Evolutionary conservation across 139 green algal genomes (phyloP).

Genomic region (Diplosphaera chodatii): DNA sequence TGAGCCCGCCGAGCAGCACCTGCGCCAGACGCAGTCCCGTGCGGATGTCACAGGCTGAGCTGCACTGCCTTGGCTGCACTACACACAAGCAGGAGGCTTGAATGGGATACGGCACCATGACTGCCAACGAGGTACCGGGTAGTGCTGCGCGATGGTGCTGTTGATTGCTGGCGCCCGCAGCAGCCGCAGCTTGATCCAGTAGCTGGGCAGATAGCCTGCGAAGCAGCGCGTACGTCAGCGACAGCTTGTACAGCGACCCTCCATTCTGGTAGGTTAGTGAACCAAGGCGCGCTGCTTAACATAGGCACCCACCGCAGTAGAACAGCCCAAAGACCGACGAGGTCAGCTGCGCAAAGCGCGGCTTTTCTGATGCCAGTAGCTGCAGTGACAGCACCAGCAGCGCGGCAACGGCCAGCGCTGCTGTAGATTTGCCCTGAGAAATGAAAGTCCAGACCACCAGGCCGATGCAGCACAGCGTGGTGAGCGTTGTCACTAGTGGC

Average conservation of each 20-base stretch:
- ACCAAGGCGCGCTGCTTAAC: no score
- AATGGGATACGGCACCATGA: no score
- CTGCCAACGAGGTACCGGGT: no score
- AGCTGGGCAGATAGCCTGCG: conserved; percentile 85
- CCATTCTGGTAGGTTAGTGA: no score
- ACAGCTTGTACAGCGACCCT: no score
- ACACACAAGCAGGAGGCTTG: conserved; percentile 2
- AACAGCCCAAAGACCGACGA: conserved; percentile 84
- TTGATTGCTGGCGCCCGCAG: conserved; percentile 42
- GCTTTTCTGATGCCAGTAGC: conserved; percentile 54
- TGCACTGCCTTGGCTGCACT: neutral
- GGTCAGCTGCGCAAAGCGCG: conserved; percentile 75
- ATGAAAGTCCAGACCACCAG: conserved; percentile 41
- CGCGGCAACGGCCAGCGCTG: conserved; percentile 51
- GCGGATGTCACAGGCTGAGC: neutral
- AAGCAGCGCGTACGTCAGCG: no score
- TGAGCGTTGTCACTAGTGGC: conserved; percentile 46
- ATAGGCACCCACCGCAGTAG: conserved; percentile 87
- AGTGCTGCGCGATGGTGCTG: conserved; percentile 22
- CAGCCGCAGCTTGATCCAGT: conserved; percentile 86
- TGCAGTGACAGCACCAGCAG: conserved; percentile 77
- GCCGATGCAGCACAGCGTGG: conserved; percentile 60
- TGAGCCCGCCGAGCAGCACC: conserved; percentile 34
- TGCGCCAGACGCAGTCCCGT: no score
- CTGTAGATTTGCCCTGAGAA: conserved; percentile 30